Base-by-base conservation (phyloP, 2,329 filamentous ascomycete species). In the Cyphellophora europaea region DNA sequence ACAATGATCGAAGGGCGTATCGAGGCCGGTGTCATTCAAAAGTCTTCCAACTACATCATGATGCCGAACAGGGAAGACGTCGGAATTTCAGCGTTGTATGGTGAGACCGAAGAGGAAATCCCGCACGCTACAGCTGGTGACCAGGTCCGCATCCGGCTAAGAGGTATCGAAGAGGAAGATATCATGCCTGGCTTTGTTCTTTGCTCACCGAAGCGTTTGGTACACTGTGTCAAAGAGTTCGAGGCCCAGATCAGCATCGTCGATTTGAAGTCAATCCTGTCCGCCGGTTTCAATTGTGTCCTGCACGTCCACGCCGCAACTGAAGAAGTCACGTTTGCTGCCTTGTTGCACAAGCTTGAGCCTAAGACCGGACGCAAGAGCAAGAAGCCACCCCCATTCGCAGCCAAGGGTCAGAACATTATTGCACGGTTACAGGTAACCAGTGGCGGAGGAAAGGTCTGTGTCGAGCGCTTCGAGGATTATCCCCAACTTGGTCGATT, bases 1-100 rank as follows among this genome's bases (percentile, higher is more conserved):
- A 98, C 91, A 43, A 87, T 98, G 74, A 76, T 95, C 27, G 93
- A 98, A 66, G 91, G 91, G 48, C 94, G 95, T 71, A 83, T 98
- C 47, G 91, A 98, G 62, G 83, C 88, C 12, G 89, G 87, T 57
- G 82, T 95, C 30, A 71, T 93, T 59, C 91, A 91, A 70, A 96
- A 96, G 72, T 80, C 80, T 42, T 79, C 81, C 65, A 77, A 64
- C 42, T 77, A 93, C 53, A 65, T 93, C 40, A 86, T 98, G 80
- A 98, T 98, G 91, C 91, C 91, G 30, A 94, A 93, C 63, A 82
- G 79, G 55, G 79, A 89, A 42, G 73, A 74, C 31, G 74, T 94
- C 36, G 78, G 85, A 40, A 77, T 94, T 30, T 69, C 87, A 1
- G 87, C 89, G 4, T 69, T 94, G 3, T 98, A 94, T 52, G 89